Evolutionary conservation across 345 rosid genomes (phyloP).

Genomic region (Geranium rotundifolium): DNA sequence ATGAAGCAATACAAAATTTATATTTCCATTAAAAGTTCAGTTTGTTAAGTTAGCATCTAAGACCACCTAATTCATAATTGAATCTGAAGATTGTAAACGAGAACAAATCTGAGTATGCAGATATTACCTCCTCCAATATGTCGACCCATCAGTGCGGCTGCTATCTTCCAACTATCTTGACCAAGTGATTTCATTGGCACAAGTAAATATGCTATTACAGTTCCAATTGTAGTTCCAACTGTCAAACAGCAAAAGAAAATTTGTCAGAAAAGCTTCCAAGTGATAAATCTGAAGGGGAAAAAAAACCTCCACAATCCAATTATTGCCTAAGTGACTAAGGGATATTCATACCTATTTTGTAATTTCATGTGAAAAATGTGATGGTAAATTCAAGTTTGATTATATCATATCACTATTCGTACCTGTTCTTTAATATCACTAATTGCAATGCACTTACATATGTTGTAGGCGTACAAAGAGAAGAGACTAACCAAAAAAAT

Average conservation of each 20-base stretch:
- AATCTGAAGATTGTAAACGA: conserved; percentile 1
- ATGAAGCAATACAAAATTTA: neutral
- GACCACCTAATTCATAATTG: neutral
- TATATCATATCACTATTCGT: neutral
- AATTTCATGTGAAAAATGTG: neutral
- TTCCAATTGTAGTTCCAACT: conserved; percentile 80
- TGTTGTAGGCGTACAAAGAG: neutral
- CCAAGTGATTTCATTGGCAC: conserved; percentile 92
- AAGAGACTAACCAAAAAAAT: neutral
- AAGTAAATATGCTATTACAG: conserved; percentile 48
- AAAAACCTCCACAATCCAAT: neutral
- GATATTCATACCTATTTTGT: neutral
- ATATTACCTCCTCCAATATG: conserved; percentile 75
- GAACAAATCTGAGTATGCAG: neutral
- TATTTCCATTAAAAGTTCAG: neutral
- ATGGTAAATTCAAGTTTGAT: neutral
- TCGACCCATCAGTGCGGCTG: conserved; percentile 92
- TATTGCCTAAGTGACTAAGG: neutral
- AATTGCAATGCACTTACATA: neutral
- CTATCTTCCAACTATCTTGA: conserved; percentile 80
- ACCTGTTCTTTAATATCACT: neutral
- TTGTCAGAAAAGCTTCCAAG: neutral
- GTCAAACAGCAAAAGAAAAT: conserved; percentile 10
- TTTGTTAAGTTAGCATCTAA: neutral
- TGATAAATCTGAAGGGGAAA: neutral